A percentile compares a stretch with the other conserved stretches of the same genome.
These are phyloP conservation scores for Vaccinium corymbosum DNA, from an alignment of 148 eudicot genomes.

Conservation along the genomic window DNA sequence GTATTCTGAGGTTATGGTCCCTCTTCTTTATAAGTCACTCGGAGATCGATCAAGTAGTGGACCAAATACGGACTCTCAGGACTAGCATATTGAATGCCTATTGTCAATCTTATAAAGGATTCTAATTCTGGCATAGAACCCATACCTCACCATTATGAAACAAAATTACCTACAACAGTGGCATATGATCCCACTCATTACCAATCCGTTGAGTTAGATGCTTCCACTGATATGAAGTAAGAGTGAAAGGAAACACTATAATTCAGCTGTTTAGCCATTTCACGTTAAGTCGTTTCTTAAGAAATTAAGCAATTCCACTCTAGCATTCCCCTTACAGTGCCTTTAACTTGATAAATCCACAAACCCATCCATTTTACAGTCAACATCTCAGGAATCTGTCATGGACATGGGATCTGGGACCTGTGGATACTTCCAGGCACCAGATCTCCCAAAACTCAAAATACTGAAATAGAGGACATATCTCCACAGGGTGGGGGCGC, in stretches of 20 bases:
- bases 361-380: neutral
- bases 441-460: neutral
- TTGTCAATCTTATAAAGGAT: neutral
- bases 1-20: neutral
- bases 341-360: conserved; percentile 11
- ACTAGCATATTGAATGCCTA: neutral
- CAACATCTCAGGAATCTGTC: neutral
- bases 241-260: neutral
- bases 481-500: neutral
- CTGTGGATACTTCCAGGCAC: neutral
- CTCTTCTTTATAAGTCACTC: no score
- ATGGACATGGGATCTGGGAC: neutral
- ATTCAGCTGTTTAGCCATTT: no score
- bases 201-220: neutral
- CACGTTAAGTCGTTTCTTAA: no score
- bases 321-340: neutral
- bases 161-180: neutral
- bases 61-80: no score
- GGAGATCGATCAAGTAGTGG: no score
- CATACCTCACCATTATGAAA: neutral
- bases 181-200: neutral
- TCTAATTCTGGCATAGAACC: neutral
- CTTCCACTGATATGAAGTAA: neutral
- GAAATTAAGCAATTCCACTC: neutral
- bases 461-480: neutral